Conservation (phyloP, 2,329 filamentous ascomycete genomes). For the Diplodia sapinea region DNA sequence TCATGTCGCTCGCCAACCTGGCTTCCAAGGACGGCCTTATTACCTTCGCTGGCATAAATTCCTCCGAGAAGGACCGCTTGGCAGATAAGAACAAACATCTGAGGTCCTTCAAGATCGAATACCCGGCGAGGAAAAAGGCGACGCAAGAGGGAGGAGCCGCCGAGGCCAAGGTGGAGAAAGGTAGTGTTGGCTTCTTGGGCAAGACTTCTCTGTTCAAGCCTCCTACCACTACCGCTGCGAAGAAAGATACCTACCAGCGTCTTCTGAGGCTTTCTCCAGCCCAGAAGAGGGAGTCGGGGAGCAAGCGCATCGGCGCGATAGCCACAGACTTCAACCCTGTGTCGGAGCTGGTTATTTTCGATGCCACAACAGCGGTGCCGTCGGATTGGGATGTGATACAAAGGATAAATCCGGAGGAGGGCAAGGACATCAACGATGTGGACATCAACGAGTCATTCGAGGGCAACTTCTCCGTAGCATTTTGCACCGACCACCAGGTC, state of each 20-base stretch:
- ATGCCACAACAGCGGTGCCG: slow-evolving; percentile 61
- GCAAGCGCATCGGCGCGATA: slow-evolving; percentile 73
- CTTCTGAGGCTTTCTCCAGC: slow-evolving; percentile 63
- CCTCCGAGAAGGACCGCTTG: slow-evolving; percentile 71
- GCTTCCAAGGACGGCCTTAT: slow-evolving; percentile 61
- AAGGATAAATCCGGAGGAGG: slow-evolving; percentile 57
- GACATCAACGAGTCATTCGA: slow-evolving; percentile 70
- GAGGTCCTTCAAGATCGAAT: slow-evolving; percentile 71
- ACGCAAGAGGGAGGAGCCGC: slow-evolving; percentile 41
- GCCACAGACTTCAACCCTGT: slow-evolving; percentile 76
- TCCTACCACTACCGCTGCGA: slow-evolving; percentile 46
- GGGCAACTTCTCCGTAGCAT: slow-evolving; percentile 73
- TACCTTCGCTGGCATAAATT: slow-evolving; percentile 80
- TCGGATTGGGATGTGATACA: slow-evolving; percentile 59
- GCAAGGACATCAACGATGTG: slow-evolving; percentile 69
- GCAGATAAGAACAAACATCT: slow-evolving; percentile 85
- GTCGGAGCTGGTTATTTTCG: slow-evolving; percentile 80
- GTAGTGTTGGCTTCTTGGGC: slow-evolving; percentile 54
- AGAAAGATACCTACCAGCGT: slow-evolving; percentile 65
- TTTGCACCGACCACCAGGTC: slow-evolving; percentile 78
- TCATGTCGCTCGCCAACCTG: slow-evolving; percentile 79
- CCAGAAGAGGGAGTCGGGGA: slow-evolving; percentile 55
- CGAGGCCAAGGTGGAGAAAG: slow-evolving; percentile 39
- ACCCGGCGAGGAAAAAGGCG: slow-evolving; percentile 54
- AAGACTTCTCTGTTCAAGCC: slow-evolving; percentile 59